These are phyloP conservation scores for Hansenula lynferdii DNA, from an alignment of 1,139 yeast species.

Conservation along the genomic window DNA sequence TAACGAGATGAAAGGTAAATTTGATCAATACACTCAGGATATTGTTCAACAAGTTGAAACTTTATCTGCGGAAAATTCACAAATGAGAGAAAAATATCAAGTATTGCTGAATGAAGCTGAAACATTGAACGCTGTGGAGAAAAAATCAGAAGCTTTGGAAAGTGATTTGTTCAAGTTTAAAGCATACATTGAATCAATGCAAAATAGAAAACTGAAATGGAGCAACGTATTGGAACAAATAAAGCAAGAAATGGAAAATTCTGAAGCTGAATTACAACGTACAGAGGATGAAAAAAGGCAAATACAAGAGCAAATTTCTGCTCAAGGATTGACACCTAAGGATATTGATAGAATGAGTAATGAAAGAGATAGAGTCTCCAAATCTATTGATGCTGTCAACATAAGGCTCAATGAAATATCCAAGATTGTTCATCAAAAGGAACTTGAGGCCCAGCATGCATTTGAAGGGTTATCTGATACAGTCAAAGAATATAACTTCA, in stretches of 20 bases:
- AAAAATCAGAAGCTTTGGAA: constrained; percentile 60
- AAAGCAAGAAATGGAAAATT: constrained; percentile 45
- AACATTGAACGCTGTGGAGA: constrained; percentile 40
- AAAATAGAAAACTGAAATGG: constrained; percentile 64
- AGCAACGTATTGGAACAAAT: constrained; percentile 49
- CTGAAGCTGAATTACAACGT: constrained; percentile 38
- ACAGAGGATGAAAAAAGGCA: constrained; percentile 41
- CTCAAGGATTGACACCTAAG: constrained; percentile 54
- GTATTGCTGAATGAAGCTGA: constrained; percentile 32
- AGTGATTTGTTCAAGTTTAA: constrained; percentile 68
- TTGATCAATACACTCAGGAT: constrained; percentile 39
- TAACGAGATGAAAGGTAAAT: constrained; percentile 52
- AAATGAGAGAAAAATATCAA: constrained; percentile 27
- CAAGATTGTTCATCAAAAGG: constrained; percentile 39
- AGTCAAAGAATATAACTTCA: constrained; percentile 51
- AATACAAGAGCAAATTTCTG: constrained; percentile 42
- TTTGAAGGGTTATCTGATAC: constrained; percentile 47
- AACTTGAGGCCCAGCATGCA: constrained; percentile 41
- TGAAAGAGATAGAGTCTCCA: constrained; percentile 56
- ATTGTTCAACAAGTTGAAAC: constrained; percentile 40
- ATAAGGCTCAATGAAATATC: constrained; percentile 23
- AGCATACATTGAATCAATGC: constrained; percentile 66
- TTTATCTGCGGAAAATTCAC: constrained; percentile 35
- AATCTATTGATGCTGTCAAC: constrained; percentile 47
- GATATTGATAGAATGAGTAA: constrained; percentile 59